phyloP scores from a whole-genome alignment of 2,329 filamentous ascomycete species.

The Hypomyces perniciosus region DNA sequence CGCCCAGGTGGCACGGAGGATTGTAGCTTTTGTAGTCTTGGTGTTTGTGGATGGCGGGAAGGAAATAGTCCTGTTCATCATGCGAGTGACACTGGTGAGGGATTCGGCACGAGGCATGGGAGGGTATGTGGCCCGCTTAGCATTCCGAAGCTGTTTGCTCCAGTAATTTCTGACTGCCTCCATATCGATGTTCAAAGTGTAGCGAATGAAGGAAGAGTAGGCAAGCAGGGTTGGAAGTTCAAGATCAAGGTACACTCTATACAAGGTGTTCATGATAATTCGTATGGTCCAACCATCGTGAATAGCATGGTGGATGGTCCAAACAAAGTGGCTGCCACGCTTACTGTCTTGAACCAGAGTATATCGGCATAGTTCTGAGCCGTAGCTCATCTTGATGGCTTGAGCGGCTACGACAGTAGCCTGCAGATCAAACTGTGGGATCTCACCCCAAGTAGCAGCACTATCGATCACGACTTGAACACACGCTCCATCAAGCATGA shows the following conservation, averaged over 20 bases:
- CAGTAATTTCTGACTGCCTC: constrained; percentile 1
- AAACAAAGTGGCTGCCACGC: constrained; percentile 15
- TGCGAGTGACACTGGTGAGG: not conserved
- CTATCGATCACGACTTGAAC: not conserved
- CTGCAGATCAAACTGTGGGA: not conserved
- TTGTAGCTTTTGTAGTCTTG: constrained; percentile 10
- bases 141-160: not conserved
- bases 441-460: not conserved
- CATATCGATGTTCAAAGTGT: not conserved
- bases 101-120: constrained; percentile 1
- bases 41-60: constrained; percentile 1
- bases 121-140: constrained; percentile 5
- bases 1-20: constrained; percentile 19
- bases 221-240: not conserved
- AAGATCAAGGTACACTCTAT: constrained; percentile 1
- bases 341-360: constrained; percentile 1
- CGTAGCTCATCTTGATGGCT: constrained; percentile 7
- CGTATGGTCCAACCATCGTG: constrained; percentile 25
- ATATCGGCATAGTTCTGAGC: constrained; percentile 2
- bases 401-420: not conserved
- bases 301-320: constrained; percentile 22
- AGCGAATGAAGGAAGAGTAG: not conserved
- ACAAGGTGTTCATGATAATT: constrained; percentile 15
- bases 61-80: constrained; percentile 2
- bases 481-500: constrained; percentile 2